Evolutionary conservation across 2,329 filamentous ascomycete species (phyloP).

Genomic region (Erysiphe pulchra): DNA sequence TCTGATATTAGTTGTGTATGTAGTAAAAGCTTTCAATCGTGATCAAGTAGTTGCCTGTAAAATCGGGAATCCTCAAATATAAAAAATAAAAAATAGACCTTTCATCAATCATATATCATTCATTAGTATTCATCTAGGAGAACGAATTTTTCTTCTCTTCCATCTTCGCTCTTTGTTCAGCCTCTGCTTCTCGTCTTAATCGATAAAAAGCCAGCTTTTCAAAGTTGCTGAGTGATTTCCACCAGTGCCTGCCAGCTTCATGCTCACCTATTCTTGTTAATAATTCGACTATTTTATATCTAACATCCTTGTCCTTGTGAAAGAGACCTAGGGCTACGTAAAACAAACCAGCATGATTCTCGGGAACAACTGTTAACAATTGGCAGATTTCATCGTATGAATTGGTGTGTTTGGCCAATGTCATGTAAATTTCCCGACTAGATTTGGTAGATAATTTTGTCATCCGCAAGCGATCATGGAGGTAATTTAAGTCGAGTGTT

Average conservation of each 20-base stretch:
- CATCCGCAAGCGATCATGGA: constrained; percentile 72
- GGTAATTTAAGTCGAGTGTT: constrained; percentile 67
- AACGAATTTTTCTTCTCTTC: constrained; percentile 1
- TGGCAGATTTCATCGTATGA: constrained; percentile 71
- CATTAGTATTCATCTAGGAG: too few relatives aligned
- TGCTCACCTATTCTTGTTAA: constrained; percentile 64
- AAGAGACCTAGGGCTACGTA: constrained; percentile 79
- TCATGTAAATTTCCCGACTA: constrained; percentile 63
- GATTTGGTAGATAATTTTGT: constrained; percentile 53
- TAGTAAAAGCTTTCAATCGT: too few relatives aligned
- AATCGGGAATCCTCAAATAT: too few relatives aligned
- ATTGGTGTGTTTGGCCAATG: constrained; percentile 48
- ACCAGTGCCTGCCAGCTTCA: constrained; percentile 83
- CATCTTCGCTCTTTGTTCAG: constrained; percentile 18
- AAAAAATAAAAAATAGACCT: too few relatives aligned
- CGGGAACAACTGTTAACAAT: constrained; percentile 56
- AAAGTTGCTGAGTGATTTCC: constrained; percentile 64
- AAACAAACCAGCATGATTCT: constrained; percentile 70
- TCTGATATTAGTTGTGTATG: too few relatives aligned
- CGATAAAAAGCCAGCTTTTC: constrained; percentile 67
- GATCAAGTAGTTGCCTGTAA: too few relatives aligned
- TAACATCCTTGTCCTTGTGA: constrained; percentile 61
- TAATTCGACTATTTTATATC: constrained; percentile 51
- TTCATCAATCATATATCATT: too few relatives aligned
- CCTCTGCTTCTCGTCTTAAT: constrained; percentile 40